Base-by-base conservation (phyloP, 148 eudicot species). In the Oxyria digyna region DNA sequence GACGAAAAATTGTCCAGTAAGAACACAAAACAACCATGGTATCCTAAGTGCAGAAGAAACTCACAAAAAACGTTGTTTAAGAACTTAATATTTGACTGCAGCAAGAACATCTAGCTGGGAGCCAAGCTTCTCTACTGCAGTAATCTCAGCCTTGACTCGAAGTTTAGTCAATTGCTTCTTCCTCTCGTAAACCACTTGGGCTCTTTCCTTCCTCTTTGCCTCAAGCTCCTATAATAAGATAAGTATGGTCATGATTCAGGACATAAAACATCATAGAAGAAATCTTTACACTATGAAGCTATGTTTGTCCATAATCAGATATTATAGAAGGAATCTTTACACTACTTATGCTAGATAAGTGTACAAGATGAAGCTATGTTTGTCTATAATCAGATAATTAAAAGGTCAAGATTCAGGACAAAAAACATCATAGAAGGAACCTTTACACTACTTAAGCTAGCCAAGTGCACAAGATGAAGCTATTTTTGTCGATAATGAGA, bases 161-260 rank as follows among this genome's bases (percentile, higher is more conserved):
- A 85, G 68, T 38, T 73, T 83, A 0, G 65, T 72, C 3, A 85
- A 74, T 72, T 82, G 82, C 84, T 86, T 84, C 80, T 72, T 86
- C 78, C 84, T 80, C 50, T 84, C 80, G 42, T 86, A 86, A 4
- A 69, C 77, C 10, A 68, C 81, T 74, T 84, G 81, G n/a, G 87
- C 77, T 40, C 84, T 76, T 69, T 84, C 91, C 73, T 86, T 86
- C 71, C 91, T 84, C 91, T 86, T 86, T 62, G 75, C 81, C 76
- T 86, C 91, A 17, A 86, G 77, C 70, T 86, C 91, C 91, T 86
- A 77, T 31, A 18, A 50, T 21, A 3, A 20, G 9, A 21, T 0
- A 8, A 20, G 5, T 26, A 45, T 45, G 27, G 20, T 50, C 29
- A 20, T 6, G 49, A 50, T 21, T 50, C 24, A 20, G 9, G 24